Evolutionary conservation across 306 rosid species (phyloP), one percentile per base, ranked within the genome.

Genomic region (Biancaea sappan): DNA sequence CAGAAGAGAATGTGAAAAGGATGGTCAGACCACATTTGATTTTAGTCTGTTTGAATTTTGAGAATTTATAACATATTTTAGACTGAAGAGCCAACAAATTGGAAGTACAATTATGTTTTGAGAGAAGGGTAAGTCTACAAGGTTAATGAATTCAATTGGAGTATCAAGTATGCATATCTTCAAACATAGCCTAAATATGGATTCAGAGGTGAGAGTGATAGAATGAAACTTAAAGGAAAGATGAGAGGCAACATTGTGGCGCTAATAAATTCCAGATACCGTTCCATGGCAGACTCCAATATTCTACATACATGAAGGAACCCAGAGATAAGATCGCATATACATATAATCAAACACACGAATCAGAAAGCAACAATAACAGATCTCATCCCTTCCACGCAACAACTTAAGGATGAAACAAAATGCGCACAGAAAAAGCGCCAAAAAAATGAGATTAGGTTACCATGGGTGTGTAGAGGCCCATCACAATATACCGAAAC

Each of bases 381-480:
- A 88, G 94, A 94, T 94, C 97, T 87, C 88, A 87, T 57, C 41
- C 58, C 44, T 66, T 81, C 34, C 72, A 81, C 70, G 69, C 52
- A 81, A 47, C 69, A 43, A 63, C 66, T 46, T 35, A 0, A 31
- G 0, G 21, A 48, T 57, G 15, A 22, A 77, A 64, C 50, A 52
- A 32, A 58, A 40, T 41, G 53, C 10, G 69, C n/a, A 74, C 19
- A 18, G 62, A 57, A 78, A 78, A 43, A 54, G 10, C 54, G 18
- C 81, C 64, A 16, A 53, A 78, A 57, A 50, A 12, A 34, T 5
- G 24, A 76, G 44, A 82, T 79, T 66, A 66, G 57, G 79, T 80
- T 82, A 94, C 99, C 83, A 94, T 86, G 69, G 99, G 99, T 61
- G 99, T 90, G 87, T 94, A 94, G 64, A 92, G 87, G 34, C 96